These are phyloP conservation scores for Eucalyptus pauciflora DNA, from an alignment of 345 rosid species.

Conservation along the genomic window DNA sequence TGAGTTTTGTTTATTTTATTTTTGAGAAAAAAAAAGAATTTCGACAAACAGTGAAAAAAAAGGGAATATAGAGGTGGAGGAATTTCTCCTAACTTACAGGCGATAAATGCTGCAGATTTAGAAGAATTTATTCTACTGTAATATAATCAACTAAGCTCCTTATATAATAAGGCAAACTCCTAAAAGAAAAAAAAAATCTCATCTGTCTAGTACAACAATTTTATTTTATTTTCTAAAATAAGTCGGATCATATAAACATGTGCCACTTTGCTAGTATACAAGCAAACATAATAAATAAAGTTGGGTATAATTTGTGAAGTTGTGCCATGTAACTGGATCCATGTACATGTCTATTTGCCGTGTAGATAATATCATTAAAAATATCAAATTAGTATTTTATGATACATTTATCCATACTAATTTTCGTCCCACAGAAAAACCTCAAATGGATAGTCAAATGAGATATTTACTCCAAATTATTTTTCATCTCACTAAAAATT, in stretches of 20 bases:
- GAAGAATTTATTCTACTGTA: background rate
- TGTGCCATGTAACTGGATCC: background rate
- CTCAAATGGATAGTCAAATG: accelerated
- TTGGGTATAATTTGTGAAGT: background rate
- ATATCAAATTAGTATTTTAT: background rate
- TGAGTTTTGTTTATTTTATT: background rate
- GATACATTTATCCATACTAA: background rate
- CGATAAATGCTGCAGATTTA: background rate
- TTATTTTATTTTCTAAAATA: background rate
- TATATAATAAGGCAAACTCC: background rate
- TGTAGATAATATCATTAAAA: background rate
- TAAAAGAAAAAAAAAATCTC: background rate
- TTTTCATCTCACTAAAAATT: background rate
- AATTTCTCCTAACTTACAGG: background rate
- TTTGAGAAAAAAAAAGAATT: background rate
- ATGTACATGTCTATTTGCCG: background rate
- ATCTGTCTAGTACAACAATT: background rate
- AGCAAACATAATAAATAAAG: background rate
- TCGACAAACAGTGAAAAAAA: background rate
- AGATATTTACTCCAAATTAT: background rate
- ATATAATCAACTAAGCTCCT: background rate
- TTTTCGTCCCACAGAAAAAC: background rate
- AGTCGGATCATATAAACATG: background rate
- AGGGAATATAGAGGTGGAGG: background rate
- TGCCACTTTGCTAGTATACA: background rate